phyloP scores from a whole-genome alignment of 768 basidiomycete genomes.

The Pleurotus ostreatus region DNA sequence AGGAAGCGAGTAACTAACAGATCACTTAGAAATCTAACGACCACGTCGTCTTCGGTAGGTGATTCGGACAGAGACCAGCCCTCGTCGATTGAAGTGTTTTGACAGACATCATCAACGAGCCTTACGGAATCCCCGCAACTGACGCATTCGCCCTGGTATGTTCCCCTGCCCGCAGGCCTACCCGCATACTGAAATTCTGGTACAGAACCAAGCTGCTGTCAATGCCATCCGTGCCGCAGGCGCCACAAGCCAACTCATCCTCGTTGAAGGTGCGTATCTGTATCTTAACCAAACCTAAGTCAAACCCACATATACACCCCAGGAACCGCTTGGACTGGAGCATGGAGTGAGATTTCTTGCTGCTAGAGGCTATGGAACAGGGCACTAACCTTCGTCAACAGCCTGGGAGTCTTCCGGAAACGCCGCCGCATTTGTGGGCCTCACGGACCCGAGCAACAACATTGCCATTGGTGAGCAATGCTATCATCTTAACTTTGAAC shows the following conservation, averaged over 20 bases:
- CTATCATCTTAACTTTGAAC: not conserved
- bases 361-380: not conserved
- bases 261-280: slow-evolving; percentile 34
- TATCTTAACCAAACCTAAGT: too few relatives aligned
- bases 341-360: slow-evolving; percentile 39
- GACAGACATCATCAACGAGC: slow-evolving; percentile 60
- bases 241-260: slow-evolving; percentile 52
- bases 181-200: not conserved
- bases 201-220: slow-evolving; percentile 58
- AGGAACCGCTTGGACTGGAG: slow-evolving; percentile 46
- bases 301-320: not conserved
- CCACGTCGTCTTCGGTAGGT: slow-evolving; percentile 52
- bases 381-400: slow-evolving; percentile 15
- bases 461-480: slow-evolving; percentile 44
- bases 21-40: slow-evolving; percentile 36
- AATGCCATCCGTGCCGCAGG: slow-evolving; percentile 62
- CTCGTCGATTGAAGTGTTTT: not conserved
- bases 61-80: not conserved
- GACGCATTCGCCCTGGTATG: slow-evolving; percentile 47
- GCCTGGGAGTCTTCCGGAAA: slow-evolving; percentile 60
- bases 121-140: slow-evolving; percentile 51
- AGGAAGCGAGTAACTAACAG: not conserved
- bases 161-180: not conserved
- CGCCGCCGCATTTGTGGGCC: slow-evolving; percentile 41
- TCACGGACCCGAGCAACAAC: slow-evolving; percentile 61